Base-by-base conservation (phyloP, 2,329 filamentous ascomycete genomes). In the Fusarium citri region DNA sequence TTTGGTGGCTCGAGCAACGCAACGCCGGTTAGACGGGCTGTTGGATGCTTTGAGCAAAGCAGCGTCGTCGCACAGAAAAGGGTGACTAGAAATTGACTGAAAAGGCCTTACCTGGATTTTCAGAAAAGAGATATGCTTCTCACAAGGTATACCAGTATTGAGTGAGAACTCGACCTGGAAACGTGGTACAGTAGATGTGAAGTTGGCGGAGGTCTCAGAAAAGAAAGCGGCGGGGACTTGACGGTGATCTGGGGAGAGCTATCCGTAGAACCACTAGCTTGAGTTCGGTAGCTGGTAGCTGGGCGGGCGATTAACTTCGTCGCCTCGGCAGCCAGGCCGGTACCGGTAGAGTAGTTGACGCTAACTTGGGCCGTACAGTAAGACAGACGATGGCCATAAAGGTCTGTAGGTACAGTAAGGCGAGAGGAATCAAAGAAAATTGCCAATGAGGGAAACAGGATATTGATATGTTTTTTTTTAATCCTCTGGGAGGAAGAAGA, bases 221-320 rank as follows among this genome's bases (percentile, higher is more conserved):
- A 53, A 50, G 50, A 40, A 63, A 50, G 50, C 37, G 41, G 63
- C 62, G 62, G 63, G 55, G 63, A 49, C 43, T 41, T 34, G 59
- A 59, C 37, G 62, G 55, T 73, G 72, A 71, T 72, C 70, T 68
- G 72, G 72, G 72, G 72, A 73, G 70, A 74, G 68, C 72, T 69
- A 60, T 68, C 72, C 72, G 72, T 63, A 73, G 70, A 73, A 63
- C 70, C 61, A 50, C 42, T 73, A 74, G 69, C 62, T 60, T 48
- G 41, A 40, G 23, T 42, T 56, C 53, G 61, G 51, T 71, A 71
- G 63, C 63, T 71, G 67, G 41, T 12, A 51, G 49, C 34, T 53
- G 49, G 25, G 49, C 37, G 34, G 67, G 64, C 50, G 62, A 69
- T 68, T 42, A 63, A 67, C 64, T 65, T 54, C 64, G 72, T 72